Conservation (phyloP, 2,329 filamentous ascomycete species). For the Aureobasidium sp. region DNA sequence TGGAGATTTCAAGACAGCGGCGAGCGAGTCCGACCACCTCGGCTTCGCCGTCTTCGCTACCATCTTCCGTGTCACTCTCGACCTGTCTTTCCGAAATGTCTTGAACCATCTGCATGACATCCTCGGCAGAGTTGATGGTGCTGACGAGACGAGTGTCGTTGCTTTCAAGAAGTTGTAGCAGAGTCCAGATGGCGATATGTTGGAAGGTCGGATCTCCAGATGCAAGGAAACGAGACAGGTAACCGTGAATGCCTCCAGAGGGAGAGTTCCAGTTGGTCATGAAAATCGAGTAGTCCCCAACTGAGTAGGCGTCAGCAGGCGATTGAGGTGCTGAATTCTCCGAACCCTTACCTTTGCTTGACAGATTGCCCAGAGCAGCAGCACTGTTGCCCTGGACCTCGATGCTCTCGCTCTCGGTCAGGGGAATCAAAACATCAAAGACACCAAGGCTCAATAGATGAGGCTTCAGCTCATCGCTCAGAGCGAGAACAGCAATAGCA, state of each 20-base stretch:
- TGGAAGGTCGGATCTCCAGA: conserved; percentile 97
- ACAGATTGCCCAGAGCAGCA: conserved; percentile 88
- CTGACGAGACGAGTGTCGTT: conserved; percentile 85
- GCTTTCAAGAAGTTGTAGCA: conserved; percentile 90
- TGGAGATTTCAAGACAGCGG: conserved; percentile 69
- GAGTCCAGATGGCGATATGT: conserved; percentile 97
- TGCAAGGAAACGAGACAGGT: conserved; percentile 83
- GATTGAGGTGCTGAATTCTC: not conserved
- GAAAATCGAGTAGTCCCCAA: conserved; percentile 95
- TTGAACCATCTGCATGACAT: conserved; percentile 87
- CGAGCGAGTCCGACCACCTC: conserved; percentile 89
- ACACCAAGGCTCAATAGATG: conserved; percentile 87
- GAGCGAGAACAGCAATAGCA: conserved; percentile 90
- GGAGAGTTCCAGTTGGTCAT: conserved; percentile 90
- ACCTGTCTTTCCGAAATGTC: conserved; percentile 83
- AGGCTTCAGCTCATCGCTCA: conserved; percentile 92
- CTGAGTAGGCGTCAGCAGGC: conserved; percentile 40
- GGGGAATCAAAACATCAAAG: conserved; percentile 90
- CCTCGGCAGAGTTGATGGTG: conserved; percentile 80
- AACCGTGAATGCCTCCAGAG: conserved; percentile 90
- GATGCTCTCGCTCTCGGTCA: conserved; percentile 92
- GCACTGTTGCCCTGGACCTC: conserved; percentile 98
- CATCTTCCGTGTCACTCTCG: conserved; percentile 78
- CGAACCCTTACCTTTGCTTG: conserved; percentile 72
- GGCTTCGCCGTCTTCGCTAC: conserved; percentile 84